Base-by-base conservation (phyloP, 176 grass and related monocot genomes). In the Guadua angustifolia region DNA sequence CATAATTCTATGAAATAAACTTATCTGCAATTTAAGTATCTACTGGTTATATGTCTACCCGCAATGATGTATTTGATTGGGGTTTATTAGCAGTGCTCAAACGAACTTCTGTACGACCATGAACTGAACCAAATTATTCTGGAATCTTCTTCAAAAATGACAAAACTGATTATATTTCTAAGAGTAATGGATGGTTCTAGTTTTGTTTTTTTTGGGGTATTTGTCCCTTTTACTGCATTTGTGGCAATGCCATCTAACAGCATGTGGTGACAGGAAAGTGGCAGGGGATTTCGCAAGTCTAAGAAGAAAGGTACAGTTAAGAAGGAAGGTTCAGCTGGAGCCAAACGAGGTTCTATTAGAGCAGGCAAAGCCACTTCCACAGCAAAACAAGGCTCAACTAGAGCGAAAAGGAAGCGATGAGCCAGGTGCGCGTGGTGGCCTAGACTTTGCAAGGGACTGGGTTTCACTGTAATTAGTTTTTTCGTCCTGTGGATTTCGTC, bases 211-310 rank as follows among this genome's bases (percentile, higher is more conserved):
- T n/a, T n/a, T 58, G 13, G 47, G 1, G 18, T 15, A 4, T 53
- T 5, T 84, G 42, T 50, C 19, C n/a, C 10, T 55, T 78, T 74
- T 38, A 62, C 24, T 65, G 13, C 14, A 56, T 73, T 73, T 36
- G 6, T 89, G 77, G 6, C 71, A 79, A 59, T 62, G 24, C 24
- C 61, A 49, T 83, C 43, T 81, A 16, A 69, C 25, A 56, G 18
- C 46, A 22, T 78, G 9, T 56, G 33, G 40, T 73, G 10, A 33
- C 92, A 94, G 92, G 92, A 94, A 50, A 91, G 79, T 59, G 92
- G 88, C 81, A 72, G 56, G 77, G 70, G 86, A 32, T 84, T 72
- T 26, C 58, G 68, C 26, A 86, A 69, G 57, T 84, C 74, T 9
- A 88, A 53, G 70, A 91, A 94, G 77, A 89, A 87, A 87, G 33